Percentiles rank a stretch among this genome's conserved stretches.
Conservation (phyloP, 371 early-diverging fungal genomes). For the Mucor mucedo region DNA sequence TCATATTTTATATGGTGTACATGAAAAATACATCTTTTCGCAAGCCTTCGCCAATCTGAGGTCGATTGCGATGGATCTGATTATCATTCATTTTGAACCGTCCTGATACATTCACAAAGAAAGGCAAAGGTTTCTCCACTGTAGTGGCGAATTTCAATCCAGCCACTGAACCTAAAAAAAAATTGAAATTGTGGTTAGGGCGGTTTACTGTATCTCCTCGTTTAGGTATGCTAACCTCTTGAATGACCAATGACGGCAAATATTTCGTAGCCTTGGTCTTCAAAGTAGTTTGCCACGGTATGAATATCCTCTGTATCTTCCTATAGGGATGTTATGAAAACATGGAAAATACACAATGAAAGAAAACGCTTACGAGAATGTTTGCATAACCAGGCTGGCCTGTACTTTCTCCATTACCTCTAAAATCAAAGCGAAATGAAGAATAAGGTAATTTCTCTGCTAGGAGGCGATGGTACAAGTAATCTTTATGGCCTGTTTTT, state of each 20-base stretch:
- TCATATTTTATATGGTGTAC: not conserved
- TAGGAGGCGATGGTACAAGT: constrained; percentile 62
- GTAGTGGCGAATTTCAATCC: constrained; percentile 60
- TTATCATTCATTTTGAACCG: constrained; percentile 60
- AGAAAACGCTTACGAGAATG: constrained; percentile 40
- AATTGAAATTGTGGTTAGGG: too few relatives aligned
- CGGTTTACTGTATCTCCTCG: too few relatives aligned
- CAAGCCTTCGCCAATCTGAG: constrained; percentile 40
- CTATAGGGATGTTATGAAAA: constrained; percentile 19
- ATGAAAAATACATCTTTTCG: constrained; percentile 27
- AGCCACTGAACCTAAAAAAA: constrained; percentile 54
- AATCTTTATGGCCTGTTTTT: constrained; percentile 62
- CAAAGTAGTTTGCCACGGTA: constrained; percentile 59
- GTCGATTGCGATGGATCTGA: constrained; percentile 34
- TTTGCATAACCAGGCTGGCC: constrained; percentile 59
- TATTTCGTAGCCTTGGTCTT: constrained; percentile 58
- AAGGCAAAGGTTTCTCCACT: constrained; percentile 42
- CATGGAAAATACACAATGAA: not conserved
- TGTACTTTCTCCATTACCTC: constrained; percentile 65
- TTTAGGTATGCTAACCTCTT: constrained; percentile 38
- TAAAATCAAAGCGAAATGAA: constrained; percentile 64
- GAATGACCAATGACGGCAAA: constrained; percentile 65
- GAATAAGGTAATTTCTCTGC: constrained; percentile 57
- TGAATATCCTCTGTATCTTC: constrained; percentile 61
- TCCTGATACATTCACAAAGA: constrained; percentile 58